Conservation (phyloP, 352 stramenopile species). For the Phytophthora chlamydospora region DNA sequence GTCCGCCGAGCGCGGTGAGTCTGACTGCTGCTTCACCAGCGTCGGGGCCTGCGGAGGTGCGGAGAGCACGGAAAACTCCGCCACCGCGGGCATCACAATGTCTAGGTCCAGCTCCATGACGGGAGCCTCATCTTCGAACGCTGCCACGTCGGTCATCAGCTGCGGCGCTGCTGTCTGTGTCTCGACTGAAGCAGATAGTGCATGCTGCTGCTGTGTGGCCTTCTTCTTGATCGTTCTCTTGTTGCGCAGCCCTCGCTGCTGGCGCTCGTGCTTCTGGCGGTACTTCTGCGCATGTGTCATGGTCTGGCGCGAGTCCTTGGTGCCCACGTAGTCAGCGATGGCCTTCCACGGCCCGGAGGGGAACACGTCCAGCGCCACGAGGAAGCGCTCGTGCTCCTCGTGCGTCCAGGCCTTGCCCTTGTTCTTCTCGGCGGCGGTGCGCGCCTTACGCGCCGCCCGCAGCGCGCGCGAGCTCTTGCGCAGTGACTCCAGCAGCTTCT, state of each 20-base stretch:
- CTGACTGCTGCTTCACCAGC: constrained; percentile 30
- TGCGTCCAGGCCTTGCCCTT: constrained; percentile 65
- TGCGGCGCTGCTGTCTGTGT: constrained; percentile 5
- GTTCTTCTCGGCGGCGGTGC: constrained; percentile 45
- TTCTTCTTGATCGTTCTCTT: constrained; percentile 39
- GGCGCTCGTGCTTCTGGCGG: constrained; percentile 71
- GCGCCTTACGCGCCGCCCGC: constrained; percentile 21
- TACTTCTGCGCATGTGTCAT: constrained; percentile 87
- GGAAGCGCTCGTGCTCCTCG: constrained; percentile 63
- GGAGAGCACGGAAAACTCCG: constrained; percentile 16
- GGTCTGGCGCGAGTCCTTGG: constrained; percentile 92
- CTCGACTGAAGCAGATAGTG: background rate
- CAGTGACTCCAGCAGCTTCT: constrained; percentile 33
- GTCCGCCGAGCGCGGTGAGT: constrained; percentile 46
- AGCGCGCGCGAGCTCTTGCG: constrained; percentile 16
- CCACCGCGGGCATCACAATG: constrained; percentile 10
- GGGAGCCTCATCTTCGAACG: background rate
- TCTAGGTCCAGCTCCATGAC: constrained; percentile 2
- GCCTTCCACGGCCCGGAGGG: constrained; percentile 68
- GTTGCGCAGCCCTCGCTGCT: constrained; percentile 57
- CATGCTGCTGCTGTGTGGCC: constrained; percentile 9
- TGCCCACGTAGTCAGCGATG: constrained; percentile 63
- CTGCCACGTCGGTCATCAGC: constrained; percentile 3
- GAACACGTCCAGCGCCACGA: constrained; percentile 59
- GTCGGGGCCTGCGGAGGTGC: constrained; percentile 12